Base-by-base conservation (phyloP, 179 eudicot species). In the Silene coronaria region DNA sequence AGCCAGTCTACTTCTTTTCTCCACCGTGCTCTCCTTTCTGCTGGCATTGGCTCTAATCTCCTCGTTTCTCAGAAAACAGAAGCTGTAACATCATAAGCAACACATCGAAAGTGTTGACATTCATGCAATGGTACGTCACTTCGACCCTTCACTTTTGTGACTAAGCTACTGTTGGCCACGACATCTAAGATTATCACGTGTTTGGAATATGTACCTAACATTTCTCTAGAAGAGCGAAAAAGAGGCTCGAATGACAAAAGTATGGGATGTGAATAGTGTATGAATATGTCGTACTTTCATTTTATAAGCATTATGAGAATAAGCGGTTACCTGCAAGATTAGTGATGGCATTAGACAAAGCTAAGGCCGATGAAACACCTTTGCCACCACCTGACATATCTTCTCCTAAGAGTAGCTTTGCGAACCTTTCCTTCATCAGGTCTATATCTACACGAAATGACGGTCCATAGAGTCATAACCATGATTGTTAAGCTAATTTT, bases 331-430 rank as follows among this genome's bases (percentile, higher is more conserved):
- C 97, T 70, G 94, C 91, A 74, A 92, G 92, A 86, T 92, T 91
- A 21, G 97, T 92, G 70, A 92, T 91, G 77, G 97, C 97, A 85
- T 92, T 90, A 14, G 98, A 91, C 82, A 93, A 78, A 71, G 98
- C 98, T 74, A 90, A 75, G 67, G 98, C 97, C n/a, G 97, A 90
- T 67, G 98, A 88, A 80, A 92, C 98, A 32, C 98, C 98, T 80
- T 91, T 91, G 3, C 97, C 96, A 66, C 94, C 89, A 72, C 97
- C 97, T 11, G 94, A 89, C 93, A 89, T 92, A 57, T 92, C 96
- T 83, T 92, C 97, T 27, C 97, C 97, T 45, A 92, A 61, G 46
- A 92, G 85, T 57, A 92, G 84, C 84, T 87, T 91, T 34, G 93
- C 86, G 79, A 92, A 92, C 77, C 80, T 91, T 79, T 87, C 92